phyloP scores from a whole-genome alignment of 2,329 filamentous ascomycete genomes.

The Scytalidium sp. region DNA sequence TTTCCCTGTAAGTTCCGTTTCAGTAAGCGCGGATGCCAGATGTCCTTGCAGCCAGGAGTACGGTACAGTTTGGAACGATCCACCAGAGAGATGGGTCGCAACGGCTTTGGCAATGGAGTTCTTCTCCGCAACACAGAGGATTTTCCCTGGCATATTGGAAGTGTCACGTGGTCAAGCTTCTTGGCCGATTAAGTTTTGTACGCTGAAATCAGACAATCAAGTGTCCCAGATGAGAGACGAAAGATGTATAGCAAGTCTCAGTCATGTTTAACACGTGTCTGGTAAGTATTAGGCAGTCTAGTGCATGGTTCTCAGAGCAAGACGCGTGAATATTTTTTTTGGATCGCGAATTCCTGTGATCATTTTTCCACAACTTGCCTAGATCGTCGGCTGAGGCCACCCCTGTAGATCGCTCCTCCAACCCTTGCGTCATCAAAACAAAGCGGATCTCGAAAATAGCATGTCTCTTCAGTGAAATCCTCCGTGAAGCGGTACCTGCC shows the following conservation, averaged over 20 bases:
- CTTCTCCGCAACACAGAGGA: conserved; percentile 81
- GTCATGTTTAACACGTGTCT: not conserved
- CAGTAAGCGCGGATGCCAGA: conserved; percentile 6
- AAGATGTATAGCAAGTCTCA: not conserved
- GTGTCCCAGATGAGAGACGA: not conserved
- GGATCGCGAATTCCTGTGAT: not conserved
- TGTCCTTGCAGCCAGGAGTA: conserved; percentile 29
- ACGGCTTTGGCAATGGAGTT: conserved; percentile 95
- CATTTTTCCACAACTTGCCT: not conserved
- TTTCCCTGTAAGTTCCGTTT: conserved; percentile 13
- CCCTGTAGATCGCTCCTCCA: not conserved
- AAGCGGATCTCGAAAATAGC: not conserved
- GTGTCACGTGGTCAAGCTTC: not conserved
- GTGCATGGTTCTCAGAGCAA: not conserved
- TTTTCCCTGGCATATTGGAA: conserved; percentile 36
- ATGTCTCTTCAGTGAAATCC: not conserved
- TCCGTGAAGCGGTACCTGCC: not conserved
- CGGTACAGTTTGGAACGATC: conserved; percentile 62
- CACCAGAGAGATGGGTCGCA: conserved; percentile 82
- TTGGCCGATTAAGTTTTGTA: not conserved
- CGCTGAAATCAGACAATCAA: not conserved
- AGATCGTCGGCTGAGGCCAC: not conserved
- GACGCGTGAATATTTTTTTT: not conserved
- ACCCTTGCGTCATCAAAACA: not conserved
- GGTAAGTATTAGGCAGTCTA: not conserved